Conservation (phyloP, 2,329 filamentous ascomycete genomes). For the Fusarium camptoceras region DNA sequence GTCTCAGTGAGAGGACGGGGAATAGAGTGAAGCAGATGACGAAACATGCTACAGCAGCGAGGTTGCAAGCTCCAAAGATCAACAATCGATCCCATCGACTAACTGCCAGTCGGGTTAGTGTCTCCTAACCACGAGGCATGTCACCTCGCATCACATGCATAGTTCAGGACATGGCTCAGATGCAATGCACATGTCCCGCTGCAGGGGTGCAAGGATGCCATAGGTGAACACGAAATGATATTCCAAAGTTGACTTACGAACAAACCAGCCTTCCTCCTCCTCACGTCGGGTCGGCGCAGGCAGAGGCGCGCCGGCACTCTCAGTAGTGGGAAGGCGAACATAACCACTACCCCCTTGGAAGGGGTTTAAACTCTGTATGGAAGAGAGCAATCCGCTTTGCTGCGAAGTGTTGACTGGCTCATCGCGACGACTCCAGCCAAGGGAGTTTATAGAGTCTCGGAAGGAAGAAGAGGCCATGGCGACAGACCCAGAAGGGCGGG, state of each 20-base stretch:
- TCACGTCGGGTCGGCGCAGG: constrained; percentile 87
- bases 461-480: constrained; percentile 89
- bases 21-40: constrained; percentile 92
- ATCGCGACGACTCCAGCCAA: constrained; percentile 94
- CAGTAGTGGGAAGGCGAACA: constrained; percentile 88
- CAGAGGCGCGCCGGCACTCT: constrained; percentile 83
- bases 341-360: constrained; percentile 84
- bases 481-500: constrained; percentile 34
- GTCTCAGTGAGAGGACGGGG: constrained; percentile 81
- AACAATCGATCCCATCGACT: constrained; percentile 96
- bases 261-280: constrained; percentile 96
- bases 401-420: constrained; percentile 77
- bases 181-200: constrained; percentile 60
- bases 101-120: constrained; percentile 70
- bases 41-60: constrained; percentile 91
- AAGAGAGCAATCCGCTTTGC: constrained; percentile 80
- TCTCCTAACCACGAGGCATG: constrained; percentile 56
- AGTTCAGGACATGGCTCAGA: constrained; percentile 51
- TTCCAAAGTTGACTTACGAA: constrained; percentile 74
- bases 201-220: constrained; percentile 55
- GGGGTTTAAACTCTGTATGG: constrained; percentile 86
- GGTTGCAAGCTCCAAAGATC: constrained; percentile 90
- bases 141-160: constrained; percentile 57
- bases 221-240: constrained; percentile 29
- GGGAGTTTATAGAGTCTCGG: constrained; percentile 91